Conservation (phyloP, 1,139 yeast genomes). For the Wickerhamomyces sp. region DNA sequence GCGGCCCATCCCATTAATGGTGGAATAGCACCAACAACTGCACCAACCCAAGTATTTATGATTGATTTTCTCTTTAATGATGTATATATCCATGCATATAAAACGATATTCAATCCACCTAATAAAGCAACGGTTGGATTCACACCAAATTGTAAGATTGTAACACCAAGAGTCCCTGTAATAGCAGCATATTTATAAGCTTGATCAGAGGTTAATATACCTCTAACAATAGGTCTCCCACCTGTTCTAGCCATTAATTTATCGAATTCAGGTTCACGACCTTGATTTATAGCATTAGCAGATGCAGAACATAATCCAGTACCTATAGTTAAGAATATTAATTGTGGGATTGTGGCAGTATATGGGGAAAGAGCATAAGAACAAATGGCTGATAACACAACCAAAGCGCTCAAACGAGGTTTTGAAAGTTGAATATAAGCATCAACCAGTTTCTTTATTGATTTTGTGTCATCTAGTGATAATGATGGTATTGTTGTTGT, state of each 20-base stretch:
- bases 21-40: constrained; percentile 95
- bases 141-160: constrained; percentile 71
- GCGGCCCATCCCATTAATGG: constrained; percentile 99
- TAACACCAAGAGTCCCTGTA: constrained; percentile 67
- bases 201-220: constrained; percentile 65
- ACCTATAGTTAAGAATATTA: constrained; percentile 73
- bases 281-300: constrained; percentile 97
- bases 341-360: constrained; percentile 62
- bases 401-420: constrained; percentile 83
- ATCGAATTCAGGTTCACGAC: constrained; percentile 89
- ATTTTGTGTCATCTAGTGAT: constrained; percentile 2
- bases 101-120: constrained; percentile 71
- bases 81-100: constrained; percentile 89
- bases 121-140: constrained; percentile 77
- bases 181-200: constrained; percentile 77
- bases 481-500: constrained; percentile 4
- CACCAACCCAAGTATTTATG: constrained; percentile 97
- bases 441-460: constrained; percentile 29
- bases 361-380: constrained; percentile 90
- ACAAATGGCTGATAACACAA: constrained; percentile 87
- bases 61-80: constrained; percentile 82
- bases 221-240: constrained; percentile 86
- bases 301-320: constrained; percentile 87
- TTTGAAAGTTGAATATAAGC: constrained; percentile 80
- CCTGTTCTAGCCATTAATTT: constrained; percentile 85